A percentile compares a stretch with the other conserved stretches of the same genome.
Conservation (phyloP, 352 stramenopile genomes). For the Phytophthora sp. region DNA sequence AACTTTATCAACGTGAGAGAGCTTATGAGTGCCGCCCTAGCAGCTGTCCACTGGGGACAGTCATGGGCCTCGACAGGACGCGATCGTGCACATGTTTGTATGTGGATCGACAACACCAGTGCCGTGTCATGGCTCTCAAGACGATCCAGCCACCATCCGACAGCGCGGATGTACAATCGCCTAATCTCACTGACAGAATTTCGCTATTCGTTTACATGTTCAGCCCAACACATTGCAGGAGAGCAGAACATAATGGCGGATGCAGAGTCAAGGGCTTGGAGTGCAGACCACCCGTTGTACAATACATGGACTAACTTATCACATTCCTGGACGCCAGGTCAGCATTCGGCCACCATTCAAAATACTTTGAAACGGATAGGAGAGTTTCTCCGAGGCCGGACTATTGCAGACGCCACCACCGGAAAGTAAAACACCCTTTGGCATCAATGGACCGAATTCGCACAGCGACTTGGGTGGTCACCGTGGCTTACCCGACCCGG, state of each 20-base stretch:
- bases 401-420: background rate
- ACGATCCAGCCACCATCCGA: background rate
- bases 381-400: background rate
- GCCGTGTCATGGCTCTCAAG: background rate
- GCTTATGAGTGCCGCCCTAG: background rate
- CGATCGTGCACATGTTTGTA: background rate
- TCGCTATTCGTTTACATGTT: background rate
- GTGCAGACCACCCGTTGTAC: background rate
- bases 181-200: background rate
- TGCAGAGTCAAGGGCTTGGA: background rate
- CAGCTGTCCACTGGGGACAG: background rate
- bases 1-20: background rate
- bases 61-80: background rate
- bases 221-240: background rate
- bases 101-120: background rate
- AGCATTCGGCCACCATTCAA: background rate
- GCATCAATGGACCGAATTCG: constrained; percentile 14
- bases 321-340: constrained; percentile 1
- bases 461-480: background rate
- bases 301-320: background rate
- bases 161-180: background rate
- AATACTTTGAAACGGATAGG: constrained; percentile 18
- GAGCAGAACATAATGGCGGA: background rate
- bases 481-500: background rate
- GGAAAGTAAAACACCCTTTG: background rate